These are phyloP conservation scores for Populus alba DNA, from an alignment of 345 rosid species.

Conservation along the genomic window DNA sequence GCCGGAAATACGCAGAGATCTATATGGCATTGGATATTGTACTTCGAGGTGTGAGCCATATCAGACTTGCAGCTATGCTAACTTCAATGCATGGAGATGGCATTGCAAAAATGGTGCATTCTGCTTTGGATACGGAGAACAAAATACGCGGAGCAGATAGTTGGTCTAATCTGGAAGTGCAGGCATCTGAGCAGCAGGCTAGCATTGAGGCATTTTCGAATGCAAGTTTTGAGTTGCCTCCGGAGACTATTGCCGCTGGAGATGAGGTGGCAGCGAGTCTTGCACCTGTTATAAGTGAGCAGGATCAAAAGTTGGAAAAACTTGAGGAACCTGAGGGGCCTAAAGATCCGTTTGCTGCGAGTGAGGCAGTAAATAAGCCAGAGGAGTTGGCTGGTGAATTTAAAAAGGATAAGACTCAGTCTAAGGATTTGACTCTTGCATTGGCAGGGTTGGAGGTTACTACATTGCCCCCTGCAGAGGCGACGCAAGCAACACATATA, in stretches of 20 bases:
- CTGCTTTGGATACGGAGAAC: constrained; percentile 79
- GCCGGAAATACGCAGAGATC: constrained; percentile 85
- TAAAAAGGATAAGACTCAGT: constrained; percentile 77
- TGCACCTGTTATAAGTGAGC: constrained; percentile 48
- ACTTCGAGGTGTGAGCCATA: constrained; percentile 81
- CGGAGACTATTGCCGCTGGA: constrained; percentile 76
- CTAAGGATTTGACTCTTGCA: constrained; percentile 70
- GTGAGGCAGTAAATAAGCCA: constrained; percentile 66
- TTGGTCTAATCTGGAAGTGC: constrained; percentile 62
- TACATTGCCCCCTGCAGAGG: constrained; percentile 94
- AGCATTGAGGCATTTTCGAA: constrained; percentile 61
- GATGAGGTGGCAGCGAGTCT: constrained; percentile 68
- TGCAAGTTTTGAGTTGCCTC: constrained; percentile 67
- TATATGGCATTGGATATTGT: constrained; percentile 98
- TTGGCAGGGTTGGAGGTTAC: constrained; percentile 91
- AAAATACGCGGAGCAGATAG: constrained; percentile 92
- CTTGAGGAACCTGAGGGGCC: constrained; percentile 55
- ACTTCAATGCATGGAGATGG: constrained; percentile 95
- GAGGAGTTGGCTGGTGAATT: constrained; percentile 79
- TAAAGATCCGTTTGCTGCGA: constrained; percentile 90
- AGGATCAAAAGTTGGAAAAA: constrained; percentile 45
- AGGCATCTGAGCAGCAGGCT: constrained; percentile 62
- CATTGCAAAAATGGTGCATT: constrained; percentile 96
- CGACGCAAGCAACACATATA: constrained; percentile 87
- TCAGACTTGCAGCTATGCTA: constrained; percentile 91